These are phyloP conservation scores for Erythrophleum ivorense DNA, from an alignment of 331 rosid genomes.

Conservation along the genomic window DNA sequence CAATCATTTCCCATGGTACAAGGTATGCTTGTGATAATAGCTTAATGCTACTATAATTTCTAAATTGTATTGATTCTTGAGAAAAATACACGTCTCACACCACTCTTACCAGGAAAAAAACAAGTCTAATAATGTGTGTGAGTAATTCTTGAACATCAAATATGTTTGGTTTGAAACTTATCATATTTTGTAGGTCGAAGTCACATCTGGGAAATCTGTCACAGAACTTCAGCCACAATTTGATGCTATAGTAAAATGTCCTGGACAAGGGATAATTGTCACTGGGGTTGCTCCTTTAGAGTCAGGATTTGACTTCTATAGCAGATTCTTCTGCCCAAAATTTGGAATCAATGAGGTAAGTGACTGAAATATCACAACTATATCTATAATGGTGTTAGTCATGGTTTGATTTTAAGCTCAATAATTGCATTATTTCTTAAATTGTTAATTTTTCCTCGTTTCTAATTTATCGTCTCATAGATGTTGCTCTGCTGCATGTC, in stretches of 20 bases:
- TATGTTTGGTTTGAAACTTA: slow-evolving; percentile 22
- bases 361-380: slow-evolving; percentile 7
- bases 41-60: not conserved
- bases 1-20: not conserved
- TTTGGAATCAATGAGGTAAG: slow-evolving; percentile 65
- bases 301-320: slow-evolving; percentile 70
- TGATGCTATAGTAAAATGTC: slow-evolving; percentile 62
- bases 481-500: not conserved
- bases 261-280: slow-evolving; percentile 65
- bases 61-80: not conserved
- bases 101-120: not conserved
- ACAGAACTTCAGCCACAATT: slow-evolving; percentile 60
- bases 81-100: not conserved
- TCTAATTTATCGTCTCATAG: not conserved
- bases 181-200: slow-evolving; percentile 56
- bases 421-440: slow-evolving; percentile 5
- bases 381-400: not conserved
- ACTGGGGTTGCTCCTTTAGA: slow-evolving; percentile 61
- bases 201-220: slow-evolving; percentile 63
- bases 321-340: slow-evolving; percentile 65
- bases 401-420: slow-evolving; percentile 18
- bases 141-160: slow-evolving; percentile 21
- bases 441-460: not conserved
- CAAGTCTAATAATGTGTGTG: not conserved
- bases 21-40: not conserved